Evolutionary conservation across 306 rosid species (phyloP), one percentile per base, ranked within the genome.

Genomic region (Malus orientalis): DNA sequence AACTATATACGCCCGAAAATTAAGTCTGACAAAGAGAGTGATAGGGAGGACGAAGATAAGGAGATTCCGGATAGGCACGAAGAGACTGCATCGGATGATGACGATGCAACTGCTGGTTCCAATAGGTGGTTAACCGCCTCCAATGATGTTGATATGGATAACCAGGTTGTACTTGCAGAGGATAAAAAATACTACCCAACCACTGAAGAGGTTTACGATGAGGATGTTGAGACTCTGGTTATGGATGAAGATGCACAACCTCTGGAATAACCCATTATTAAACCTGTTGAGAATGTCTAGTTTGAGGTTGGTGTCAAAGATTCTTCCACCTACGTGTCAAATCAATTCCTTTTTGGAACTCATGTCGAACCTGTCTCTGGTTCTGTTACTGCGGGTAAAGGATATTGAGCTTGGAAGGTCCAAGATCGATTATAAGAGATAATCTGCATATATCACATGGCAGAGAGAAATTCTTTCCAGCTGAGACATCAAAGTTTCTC

Each of bases 241-340:
- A 95, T 95, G 99, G 99, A 95, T 47, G 97, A 95, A 79, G 99
- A 95, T 19, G 99, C 91, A 14, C 96, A 86, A 27, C 86, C 99
- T 0, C 87, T 92, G 0, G 97, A 95, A 62, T 91, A 87, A 22
- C 97, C 97, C 0, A 90, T 95, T 32, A 75, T 95, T 45, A 90
- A 95, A 75, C 97, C 93, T 7, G 92, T 95, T 20, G 77, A 87
- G 71, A 89, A 86, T 81, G 76, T 86, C 4, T 89, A 90, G 78
- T 95, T 95, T 82, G 97, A 95, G 80, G 99, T 92, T 38, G 97
- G 97, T 18, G 99, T 95, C 44, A 95, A 95, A 85, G 99, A 95
- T 80, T 95, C 99, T 14, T 84, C 97, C 4, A 95, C 97, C 13
- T 92, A 89, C 65, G 96, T 92, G 8, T 88, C 99, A 0, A 84